These are phyloP conservation scores for Tephrocybe sp. DNA, from an alignment of 768 basidiomycete species.

Conservation along the genomic window DNA sequence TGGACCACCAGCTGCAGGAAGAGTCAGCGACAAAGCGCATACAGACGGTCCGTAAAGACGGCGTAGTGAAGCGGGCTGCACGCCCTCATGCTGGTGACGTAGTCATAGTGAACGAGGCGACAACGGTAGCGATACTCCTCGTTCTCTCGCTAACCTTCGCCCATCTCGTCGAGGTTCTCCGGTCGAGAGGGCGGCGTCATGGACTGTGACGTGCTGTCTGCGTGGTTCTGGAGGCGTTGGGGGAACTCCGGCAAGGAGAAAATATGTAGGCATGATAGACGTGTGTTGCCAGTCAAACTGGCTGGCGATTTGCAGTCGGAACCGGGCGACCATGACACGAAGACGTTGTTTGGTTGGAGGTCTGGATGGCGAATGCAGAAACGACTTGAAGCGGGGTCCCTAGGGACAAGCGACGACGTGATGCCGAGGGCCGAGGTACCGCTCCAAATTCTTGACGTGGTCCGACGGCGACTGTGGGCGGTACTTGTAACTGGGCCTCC, in stretches of 20 bases:
- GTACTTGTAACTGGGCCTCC: conserved; percentile 44
- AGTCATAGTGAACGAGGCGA: too few species aligned
- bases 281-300: conserved; percentile 58
- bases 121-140: too few species aligned
- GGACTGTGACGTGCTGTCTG: conserved; percentile 37
- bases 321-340: conserved; percentile 44
- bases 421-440: conserved; percentile 50
- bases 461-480: conserved; percentile 39
- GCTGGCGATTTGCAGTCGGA: conserved; percentile 40
- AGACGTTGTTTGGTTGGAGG: conserved; percentile 49
- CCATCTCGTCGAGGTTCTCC: too few species aligned
- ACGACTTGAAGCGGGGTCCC: conserved; percentile 38
- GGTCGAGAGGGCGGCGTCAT: conserved; percentile 34
- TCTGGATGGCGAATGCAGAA: conserved; percentile 48
- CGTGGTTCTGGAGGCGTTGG: conserved; percentile 46
- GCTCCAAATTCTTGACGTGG: conserved; percentile 47
- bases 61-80: too few species aligned
- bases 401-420: conserved; percentile 45
- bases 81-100: too few species aligned
- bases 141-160: too few species aligned
- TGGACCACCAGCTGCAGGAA: conserved; percentile 41
- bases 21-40: conserved; percentile 37
- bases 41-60: too few species aligned
- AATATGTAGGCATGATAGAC: conserved; percentile 47
- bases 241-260: conserved; percentile 49